Evolutionary conservation across 768 basidiomycete species (phyloP), one percentile per base, ranked within the genome.

Genomic region (Termitomyces sp.): DNA sequence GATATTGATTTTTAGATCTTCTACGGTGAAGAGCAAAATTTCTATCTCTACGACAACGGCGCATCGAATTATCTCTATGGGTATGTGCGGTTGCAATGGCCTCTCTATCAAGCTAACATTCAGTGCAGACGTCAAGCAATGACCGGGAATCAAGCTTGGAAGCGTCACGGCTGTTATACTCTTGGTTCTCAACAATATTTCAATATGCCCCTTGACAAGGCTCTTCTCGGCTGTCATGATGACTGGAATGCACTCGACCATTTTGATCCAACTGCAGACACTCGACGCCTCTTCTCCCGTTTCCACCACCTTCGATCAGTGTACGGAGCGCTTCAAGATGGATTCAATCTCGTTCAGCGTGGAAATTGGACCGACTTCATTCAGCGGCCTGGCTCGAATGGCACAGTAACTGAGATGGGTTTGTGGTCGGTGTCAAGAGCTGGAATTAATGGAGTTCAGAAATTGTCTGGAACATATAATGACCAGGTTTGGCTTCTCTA

Each of bases 211-310:
- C 77, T 95, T 62, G 87, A 89, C 55, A 85, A 84, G 64, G 73
- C 90, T 2, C 68, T 93, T 33, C 74, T 93, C 18, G 94, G 93
- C 47, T 97, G 94, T 69, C 65, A 87, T 47, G 92, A 96, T 66
- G 86, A 90, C 63, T 94, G 90, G 92, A 95, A 96, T 69, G 83
- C 90, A 2, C 83, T 95, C 33, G 94, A 97, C 65, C 94, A 97
- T 69, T 96, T 96, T 68, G 94, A 97, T 70, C 92, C 93, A 28
- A 95, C 94, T 2, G 74, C 86, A 13, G 86, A 90, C 65, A 79
- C 80, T 40, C 83, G 89, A 40, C 86, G 92, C 56, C 67, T 92
- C 57, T 85, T 92, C 65, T 68, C 82, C 18, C 90, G 89, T 54
- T 87, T 92, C 74, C 70, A 87, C 56, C 78, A 83, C 65, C 76